Evolutionary conservation across 192 early-diverging fungal genomes (phyloP).

Genomic region (Pilobolus umbonatus): DNA sequence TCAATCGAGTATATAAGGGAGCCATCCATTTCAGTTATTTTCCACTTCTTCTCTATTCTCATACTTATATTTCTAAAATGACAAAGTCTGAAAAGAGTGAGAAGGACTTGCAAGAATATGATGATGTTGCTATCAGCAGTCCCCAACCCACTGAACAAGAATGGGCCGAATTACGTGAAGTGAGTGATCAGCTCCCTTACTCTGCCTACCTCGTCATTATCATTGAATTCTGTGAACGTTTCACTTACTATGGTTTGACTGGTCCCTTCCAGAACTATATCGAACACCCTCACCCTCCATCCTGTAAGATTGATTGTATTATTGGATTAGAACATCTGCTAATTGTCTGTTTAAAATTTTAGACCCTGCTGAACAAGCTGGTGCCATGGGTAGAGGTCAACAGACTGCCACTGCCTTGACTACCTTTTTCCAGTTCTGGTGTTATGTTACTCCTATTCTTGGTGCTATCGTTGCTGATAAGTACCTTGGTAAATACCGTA

Average conservation of each 20-base stretch:
- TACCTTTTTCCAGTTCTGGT: conserved; percentile 47
- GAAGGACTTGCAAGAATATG: too few relatives aligned
- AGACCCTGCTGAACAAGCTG: conserved; percentile 40
- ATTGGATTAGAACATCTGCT: background rate
- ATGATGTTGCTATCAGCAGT: conserved; percentile 36
- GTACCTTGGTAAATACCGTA: conserved; percentile 68
- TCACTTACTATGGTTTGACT: conserved; percentile 59
- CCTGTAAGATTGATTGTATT: conserved; percentile 21
- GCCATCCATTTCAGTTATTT: too few relatives aligned
- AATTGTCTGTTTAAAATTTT: background rate
- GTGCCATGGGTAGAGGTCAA: conserved; percentile 47
- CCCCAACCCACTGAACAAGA: conserved; percentile 58
- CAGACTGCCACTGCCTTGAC: conserved; percentile 49
- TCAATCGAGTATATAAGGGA: too few relatives aligned
- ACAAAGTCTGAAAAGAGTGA: too few relatives aligned
- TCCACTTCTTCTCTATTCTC: too few relatives aligned
- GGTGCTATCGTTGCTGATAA: conserved; percentile 64
- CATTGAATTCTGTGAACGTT: conserved; percentile 63
- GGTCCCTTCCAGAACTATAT: conserved; percentile 60
- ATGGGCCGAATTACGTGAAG: conserved; percentile 47
- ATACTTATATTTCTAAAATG: too few relatives aligned
- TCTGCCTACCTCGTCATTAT: conserved; percentile 52
- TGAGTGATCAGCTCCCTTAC: conserved; percentile 54
- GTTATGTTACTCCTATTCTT: conserved; percentile 45
- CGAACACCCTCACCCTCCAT: conserved; percentile 39